phyloP scores from a whole-genome alignment of 2,329 filamentous ascomycete species.

The Claviceps monticola region DNA sequence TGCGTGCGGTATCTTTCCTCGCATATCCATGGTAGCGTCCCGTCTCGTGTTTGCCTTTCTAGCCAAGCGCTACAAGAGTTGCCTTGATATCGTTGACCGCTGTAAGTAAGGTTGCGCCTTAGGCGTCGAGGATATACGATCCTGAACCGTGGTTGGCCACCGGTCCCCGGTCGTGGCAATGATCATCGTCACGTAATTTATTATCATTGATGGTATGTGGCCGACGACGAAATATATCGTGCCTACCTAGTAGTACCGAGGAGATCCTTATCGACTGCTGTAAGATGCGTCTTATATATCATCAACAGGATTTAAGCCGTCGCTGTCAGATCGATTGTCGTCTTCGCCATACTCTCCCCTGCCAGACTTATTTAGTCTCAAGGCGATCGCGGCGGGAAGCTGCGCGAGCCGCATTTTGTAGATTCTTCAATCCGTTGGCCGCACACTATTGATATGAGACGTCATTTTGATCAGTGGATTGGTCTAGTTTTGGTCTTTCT shows the following conservation, averaged over 20 bases:
- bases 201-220: background rate
- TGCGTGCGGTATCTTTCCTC: conserved; percentile 36
- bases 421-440: conserved; percentile 70
- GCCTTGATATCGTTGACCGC: conserved; percentile 24
- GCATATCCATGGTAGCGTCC: conserved; percentile 18
- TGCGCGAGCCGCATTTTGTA: conserved; percentile 55
- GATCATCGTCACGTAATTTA: background rate
- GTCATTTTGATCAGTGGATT: background rate
- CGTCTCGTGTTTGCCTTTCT: conserved; percentile 22
- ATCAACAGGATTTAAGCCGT: conserved; percentile 43
- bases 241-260: conserved; percentile 23
- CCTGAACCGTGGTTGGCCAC: background rate
- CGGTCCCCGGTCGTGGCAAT: conserved; percentile 3
- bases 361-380: conserved; percentile 25
- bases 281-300: conserved; percentile 40
- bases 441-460: conserved; percentile 46
- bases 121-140: conserved; percentile 12
- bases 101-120: conserved; percentile 10
- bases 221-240: conserved; percentile 23
- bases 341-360: conserved; percentile 49
- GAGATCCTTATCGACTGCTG: conserved; percentile 26
- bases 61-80: conserved; percentile 42
- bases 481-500: no score
- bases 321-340: conserved; percentile 52
- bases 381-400: conserved; percentile 51